Evolutionary conservation across 2,329 filamentous ascomycete species (phyloP), one percentile per base, ranked within the genome.

Genomic region (Colletotrichum lini): DNA sequence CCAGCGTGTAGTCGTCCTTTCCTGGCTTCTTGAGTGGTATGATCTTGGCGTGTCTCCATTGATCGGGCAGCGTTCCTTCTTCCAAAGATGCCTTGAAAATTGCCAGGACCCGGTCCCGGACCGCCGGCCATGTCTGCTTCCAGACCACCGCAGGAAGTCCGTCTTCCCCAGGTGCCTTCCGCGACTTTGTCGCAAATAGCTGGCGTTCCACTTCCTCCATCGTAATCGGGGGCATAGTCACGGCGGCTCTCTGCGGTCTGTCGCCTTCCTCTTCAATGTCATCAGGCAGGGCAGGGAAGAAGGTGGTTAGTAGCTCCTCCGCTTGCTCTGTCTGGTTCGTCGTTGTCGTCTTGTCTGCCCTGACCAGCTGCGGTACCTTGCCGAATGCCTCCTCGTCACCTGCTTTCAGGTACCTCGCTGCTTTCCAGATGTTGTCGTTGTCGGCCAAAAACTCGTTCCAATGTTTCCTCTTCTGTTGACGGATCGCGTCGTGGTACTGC

Each of bases 351-450:
- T 69, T 71, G 47, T 78, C 74, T 30, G 66, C 68, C 52, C 68
- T 70, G 10, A 35, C 67, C 30, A 77, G 69, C 35, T 68, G 74
- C 42, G 74, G 76, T 23, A 78, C 72, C 58, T 76, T 77, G 54
- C 72, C 73, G 53, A 76, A 77, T 35, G 74, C 73, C 42, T 74
- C 65, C 4, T 71, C 71, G 40, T 73, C 62, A 21, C 74, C 72
- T 5, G 73, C 72, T 44, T 76, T 73, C 13, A 79, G 66, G 53
- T 79, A 78, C 60, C 74, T 78, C 4, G 76, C 75, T 15, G 75
- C 76, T 59, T 78, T 72, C 77, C 73, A 79, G 47, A 79, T 78
- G 40, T 79, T 78, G 45, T 73, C 67, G 52, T 76, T 71, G 60
- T 78, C 75, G 0, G 67, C 76, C 15, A 79, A 73, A 47, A 78